Conservation (phyloP, 1,284 basidiomycete species). For the Heterobasidion occidentale region DNA sequence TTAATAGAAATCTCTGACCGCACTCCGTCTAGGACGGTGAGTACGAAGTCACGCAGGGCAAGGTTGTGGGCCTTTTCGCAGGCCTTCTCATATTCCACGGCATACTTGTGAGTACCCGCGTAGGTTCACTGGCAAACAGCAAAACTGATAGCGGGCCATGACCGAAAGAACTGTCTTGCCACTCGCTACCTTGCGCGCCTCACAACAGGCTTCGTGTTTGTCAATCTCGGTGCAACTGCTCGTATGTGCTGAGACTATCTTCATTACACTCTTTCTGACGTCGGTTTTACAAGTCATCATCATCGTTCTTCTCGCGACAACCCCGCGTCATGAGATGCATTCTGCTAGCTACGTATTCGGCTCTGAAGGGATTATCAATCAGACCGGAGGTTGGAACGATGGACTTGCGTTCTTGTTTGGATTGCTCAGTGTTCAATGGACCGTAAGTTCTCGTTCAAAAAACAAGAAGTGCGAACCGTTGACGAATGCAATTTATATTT, state of each 20-base stretch:
- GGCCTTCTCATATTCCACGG: conserved; percentile 73
- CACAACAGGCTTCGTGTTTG: conserved; percentile 79
- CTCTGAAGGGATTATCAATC: conserved; percentile 57
- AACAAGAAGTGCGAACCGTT: no score
- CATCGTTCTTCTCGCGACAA: conserved; percentile 77
- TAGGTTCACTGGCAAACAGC: not conserved
- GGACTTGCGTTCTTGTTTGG: conserved; percentile 87
- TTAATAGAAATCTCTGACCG: conserved; percentile 4
- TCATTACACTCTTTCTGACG: not conserved
- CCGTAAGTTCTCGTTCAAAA: conserved; percentile 36
- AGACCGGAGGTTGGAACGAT: conserved; percentile 73
- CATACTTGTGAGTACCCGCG: conserved; percentile 36
- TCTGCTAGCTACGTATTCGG: conserved; percentile 74
- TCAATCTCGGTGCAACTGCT: conserved; percentile 75
- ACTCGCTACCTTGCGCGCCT: conserved; percentile 76
- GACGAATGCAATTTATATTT: no score
- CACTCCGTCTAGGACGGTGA: conserved; percentile 31
- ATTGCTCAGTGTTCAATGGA: conserved; percentile 87
- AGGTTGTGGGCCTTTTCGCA: conserved; percentile 69
- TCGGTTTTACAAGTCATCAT: conserved; percentile 53
- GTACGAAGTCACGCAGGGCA: conserved; percentile 47
- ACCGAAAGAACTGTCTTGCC: conserved; percentile 64
- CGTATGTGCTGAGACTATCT: conserved; percentile 26
- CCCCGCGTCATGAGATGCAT: conserved; percentile 77
- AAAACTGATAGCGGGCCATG: not conserved